Percentiles rank a stretch among this genome's conserved stretches.
Conservation (phyloP, 2,329 filamentous ascomycete genomes). For the Colletotrichum australisinense region DNA sequence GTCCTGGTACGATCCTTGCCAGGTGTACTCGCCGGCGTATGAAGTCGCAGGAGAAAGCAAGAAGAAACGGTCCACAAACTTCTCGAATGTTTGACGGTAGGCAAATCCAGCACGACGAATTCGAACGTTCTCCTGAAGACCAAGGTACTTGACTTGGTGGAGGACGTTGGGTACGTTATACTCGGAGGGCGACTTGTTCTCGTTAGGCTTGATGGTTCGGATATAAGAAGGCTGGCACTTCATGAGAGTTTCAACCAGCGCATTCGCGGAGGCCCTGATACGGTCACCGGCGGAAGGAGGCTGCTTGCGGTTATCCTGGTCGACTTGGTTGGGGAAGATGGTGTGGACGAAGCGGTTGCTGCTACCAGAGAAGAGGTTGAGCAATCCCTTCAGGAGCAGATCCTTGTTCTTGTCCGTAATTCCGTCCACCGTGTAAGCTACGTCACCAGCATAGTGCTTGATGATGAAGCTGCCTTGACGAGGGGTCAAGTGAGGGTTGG, state of each 20-base stretch:
- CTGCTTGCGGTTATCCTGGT: constrained; percentile 94
- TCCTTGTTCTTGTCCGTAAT: constrained; percentile 99
- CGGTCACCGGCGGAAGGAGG: constrained; percentile 96
- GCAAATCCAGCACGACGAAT: constrained; percentile 97
- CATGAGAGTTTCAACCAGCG: constrained; percentile 94
- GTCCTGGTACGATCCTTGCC: constrained; percentile 88
- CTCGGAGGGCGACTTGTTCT: constrained; percentile 95
- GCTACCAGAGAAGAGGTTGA: constrained; percentile 87
- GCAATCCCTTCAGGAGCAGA: constrained; percentile 90
- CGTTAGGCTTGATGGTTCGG: constrained; percentile 98
- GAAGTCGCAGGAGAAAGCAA: constrained; percentile 93
- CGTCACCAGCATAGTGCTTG: constrained; percentile 98
- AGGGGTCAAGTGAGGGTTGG: constrained; percentile 90
- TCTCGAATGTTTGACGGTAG: constrained; percentile 96
- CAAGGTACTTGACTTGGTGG: constrained; percentile 98
- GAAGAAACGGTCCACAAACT: constrained; percentile 98
- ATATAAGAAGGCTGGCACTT: constrained; percentile 98
- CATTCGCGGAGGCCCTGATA: constrained; percentile 94
- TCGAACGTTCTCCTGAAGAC: constrained; percentile 98
- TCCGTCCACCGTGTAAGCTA: constrained; percentile 91
- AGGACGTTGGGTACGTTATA: constrained; percentile 93
- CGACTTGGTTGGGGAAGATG: constrained; percentile 91
- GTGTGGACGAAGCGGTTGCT: constrained; percentile 87
- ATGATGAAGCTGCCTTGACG: constrained; percentile 97
- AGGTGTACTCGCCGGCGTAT: constrained; percentile 97